Conservation (phyloP, 208 protist genomes). For the Trypanosoma vivax region DNA sequence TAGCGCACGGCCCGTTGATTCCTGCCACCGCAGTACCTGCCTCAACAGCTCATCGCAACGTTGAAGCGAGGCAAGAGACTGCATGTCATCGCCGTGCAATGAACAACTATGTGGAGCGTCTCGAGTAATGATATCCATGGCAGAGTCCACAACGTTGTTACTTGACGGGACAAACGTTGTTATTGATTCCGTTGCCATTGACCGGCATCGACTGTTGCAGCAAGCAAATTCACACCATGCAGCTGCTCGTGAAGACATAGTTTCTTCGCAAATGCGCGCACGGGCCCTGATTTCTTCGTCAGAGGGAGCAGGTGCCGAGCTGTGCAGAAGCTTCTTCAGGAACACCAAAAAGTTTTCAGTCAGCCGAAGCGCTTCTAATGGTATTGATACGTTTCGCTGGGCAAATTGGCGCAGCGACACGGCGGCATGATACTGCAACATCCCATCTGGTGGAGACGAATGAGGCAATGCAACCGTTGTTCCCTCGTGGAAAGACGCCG, state of each 20-base stretch:
- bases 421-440: conserved; percentile 19
- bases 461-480: no score
- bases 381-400: conserved; percentile 25
- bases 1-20: conserved; percentile 4
- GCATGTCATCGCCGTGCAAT: conserved; percentile 4
- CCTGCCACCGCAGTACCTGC: conserved; percentile 8
- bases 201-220: background rate
- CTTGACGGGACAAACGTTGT: no score
- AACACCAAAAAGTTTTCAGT: conserved; percentile 24
- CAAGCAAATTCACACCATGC: conserved; percentile 4
- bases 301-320: background rate
- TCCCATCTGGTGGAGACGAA: no score
- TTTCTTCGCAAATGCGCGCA: background rate
- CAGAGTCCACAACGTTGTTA: no score
- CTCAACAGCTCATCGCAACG: conserved; percentile 8
- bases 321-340: conserved; percentile 35
- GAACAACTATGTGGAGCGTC: background rate
- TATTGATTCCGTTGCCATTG: no score
- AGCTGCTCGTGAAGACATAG: background rate
- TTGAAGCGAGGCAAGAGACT: conserved; percentile 4
- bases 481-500: no score
- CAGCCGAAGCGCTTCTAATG: conserved; percentile 28
- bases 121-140: background rate
- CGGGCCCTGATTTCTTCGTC: background rate
- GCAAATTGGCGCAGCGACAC: conserved; percentile 29